Evolutionary conservation across 169 alveolate genomes (phyloP).

Genomic region (Plasmodium coatneyi): DNA sequence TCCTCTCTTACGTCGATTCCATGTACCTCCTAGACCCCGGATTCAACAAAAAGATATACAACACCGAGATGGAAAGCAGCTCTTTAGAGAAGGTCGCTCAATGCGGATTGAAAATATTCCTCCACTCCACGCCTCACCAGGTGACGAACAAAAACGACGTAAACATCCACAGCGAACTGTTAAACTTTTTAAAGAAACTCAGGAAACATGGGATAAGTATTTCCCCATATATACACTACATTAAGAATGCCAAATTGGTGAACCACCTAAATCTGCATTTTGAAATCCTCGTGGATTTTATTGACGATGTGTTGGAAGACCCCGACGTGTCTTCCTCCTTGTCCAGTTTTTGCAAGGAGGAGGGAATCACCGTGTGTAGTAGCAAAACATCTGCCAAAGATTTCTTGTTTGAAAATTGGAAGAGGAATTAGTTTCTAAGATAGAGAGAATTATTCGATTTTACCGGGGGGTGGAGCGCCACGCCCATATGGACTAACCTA

Average conservation of each 20-base stretch:
- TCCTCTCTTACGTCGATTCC: slow-evolving; percentile 19
- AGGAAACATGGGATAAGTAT: neutral
- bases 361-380: neutral
- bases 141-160: neutral
- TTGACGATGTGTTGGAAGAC: slow-evolving; percentile 7
- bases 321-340: neutral
- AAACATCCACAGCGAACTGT: slow-evolving; percentile 16
- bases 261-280: slow-evolving; percentile 37
- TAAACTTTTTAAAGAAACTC: slow-evolving; percentile 29
- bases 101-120: slow-evolving; percentile 23
- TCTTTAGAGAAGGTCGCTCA: slow-evolving; percentile 22
- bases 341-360: neutral
- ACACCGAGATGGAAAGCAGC: slow-evolving; percentile 13
- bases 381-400: neutral
- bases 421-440: neutral
- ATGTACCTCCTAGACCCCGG: slow-evolving; percentile 51
- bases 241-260: neutral
- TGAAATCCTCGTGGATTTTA: slow-evolving; percentile 57
- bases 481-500: neutral
- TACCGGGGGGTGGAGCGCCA: neutral
- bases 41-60: slow-evolving; percentile 28
- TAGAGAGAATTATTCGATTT: neutral
- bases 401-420: slow-evolving; percentile 43
- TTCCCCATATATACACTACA: slow-evolving; percentile 41
- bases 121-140: slow-evolving; percentile 61